Percentiles rank a stretch among this genome's conserved stretches.
These are phyloP conservation scores for Penstemon newberryi DNA, from an alignment of 257 asterid species.

Conservation along the genomic window DNA sequence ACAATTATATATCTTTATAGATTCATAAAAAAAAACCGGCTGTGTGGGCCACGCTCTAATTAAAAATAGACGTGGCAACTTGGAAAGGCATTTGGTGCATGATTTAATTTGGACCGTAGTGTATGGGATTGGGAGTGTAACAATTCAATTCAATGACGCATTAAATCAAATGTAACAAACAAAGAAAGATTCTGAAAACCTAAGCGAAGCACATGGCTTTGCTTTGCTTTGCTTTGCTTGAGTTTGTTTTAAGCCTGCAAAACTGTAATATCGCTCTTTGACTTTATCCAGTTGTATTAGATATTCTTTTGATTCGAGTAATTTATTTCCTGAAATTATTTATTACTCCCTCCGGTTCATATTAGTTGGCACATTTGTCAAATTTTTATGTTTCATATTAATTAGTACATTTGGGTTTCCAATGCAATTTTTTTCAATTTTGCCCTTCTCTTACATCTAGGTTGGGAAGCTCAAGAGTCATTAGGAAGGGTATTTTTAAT, in stretches of 20 bases:
- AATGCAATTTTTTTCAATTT: no score
- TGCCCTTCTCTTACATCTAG: no score
- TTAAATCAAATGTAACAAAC: conserved; percentile 19
- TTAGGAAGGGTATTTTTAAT: no score
- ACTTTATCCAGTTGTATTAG: conserved; percentile 25
- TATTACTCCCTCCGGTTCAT: no score
- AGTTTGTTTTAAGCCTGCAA: conserved; percentile 38
- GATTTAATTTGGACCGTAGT: conserved; percentile 35
- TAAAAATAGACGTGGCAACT: conserved; percentile 35
- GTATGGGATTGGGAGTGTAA: conserved; percentile 18
- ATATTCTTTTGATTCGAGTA: not conserved
- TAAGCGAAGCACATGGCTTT: conserved; percentile 34
- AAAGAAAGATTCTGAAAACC: conserved; percentile 21
- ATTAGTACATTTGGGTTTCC: no score
- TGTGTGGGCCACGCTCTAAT: conserved; percentile 22
- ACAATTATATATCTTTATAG: not conserved
- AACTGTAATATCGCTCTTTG: conserved; percentile 31
- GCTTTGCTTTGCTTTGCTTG: conserved; percentile 28
- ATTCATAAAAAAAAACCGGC: not conserved
- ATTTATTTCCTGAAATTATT: not conserved
- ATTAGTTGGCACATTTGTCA: no score
- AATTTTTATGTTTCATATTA: no score
- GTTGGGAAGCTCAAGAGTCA: no score
- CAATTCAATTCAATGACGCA: conserved; percentile 27
- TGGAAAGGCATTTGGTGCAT: conserved; percentile 31